Base-by-base conservation (phyloP, 2,329 filamentous ascomycete genomes). In the Monosporascus sp. region DNA sequence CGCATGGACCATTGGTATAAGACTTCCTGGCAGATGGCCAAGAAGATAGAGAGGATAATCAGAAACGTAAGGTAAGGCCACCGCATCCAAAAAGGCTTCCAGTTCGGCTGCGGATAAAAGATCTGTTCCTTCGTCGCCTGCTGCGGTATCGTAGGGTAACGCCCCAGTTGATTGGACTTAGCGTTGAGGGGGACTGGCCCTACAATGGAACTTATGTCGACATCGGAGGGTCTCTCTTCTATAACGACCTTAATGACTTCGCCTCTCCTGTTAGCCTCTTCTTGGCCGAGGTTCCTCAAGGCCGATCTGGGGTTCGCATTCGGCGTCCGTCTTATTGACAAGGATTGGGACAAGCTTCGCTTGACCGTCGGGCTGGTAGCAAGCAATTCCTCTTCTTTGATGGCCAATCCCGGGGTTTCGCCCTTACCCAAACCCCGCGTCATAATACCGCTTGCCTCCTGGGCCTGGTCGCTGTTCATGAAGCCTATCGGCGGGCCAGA, bases 81-180 rank as follows among this genome's bases (percentile, higher is more conserved):
- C 31, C 80, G 74, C 82, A 87, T 87, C 0, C 79, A 78, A 55
- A 84, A 79, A 0, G 84, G 84, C 63, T 83, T 85, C 84, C 84
- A 87, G 65, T 87, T 80, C 2, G 82, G 80, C 53, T 82, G 79
- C 1, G 83, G 82, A 56, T 82, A 85, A 58, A 83, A 84, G 1
- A 83, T 68, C 51, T 81, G 72, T 0, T 73, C 73, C 49, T 70
- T 71, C 51, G 71, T 67, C 17, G 68, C 64, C 38, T 66, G 68
- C n/a, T 60, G 58, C 3, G 70, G 66, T 44, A 73, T 70, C 1
- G 70, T 74, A 15, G 71, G 69, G 22, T 67, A 70, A 5, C 70
- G 71, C 14, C 22, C 14, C 55, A 67, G 67, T 9, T 65, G 61
- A 45, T 65, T 60, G 5, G 64, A 60, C 18, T 63, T 56, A 27